phyloP scores from a whole-genome alignment of 2,329 filamentous ascomycete genomes.

The Aureobasidium sp. region DNA sequence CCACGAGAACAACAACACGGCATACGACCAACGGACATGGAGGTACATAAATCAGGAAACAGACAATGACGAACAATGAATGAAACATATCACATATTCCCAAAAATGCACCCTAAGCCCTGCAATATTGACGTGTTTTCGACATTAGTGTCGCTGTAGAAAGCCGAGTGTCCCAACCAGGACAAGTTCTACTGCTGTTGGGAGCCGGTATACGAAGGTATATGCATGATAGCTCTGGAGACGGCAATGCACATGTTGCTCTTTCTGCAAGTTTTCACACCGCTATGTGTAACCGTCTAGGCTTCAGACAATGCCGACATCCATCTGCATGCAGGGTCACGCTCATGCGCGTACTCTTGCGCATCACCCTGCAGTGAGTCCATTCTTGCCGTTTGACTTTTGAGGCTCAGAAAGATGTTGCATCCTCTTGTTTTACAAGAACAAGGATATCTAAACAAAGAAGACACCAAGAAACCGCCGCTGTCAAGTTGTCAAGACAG shows the following conservation, averaged over 20 bases:
- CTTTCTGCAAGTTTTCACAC: neutral
- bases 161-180: neutral
- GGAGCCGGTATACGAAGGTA: neutral
- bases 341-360: neutral
- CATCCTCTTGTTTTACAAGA: neutral
- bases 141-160: neutral
- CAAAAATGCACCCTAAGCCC: neutral
- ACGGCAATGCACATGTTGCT: neutral
- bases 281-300: constrained; percentile 4
- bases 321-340: neutral
- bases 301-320: neutral
- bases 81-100: neutral
- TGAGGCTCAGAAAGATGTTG: neutral
- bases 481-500: neutral
- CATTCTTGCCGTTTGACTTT: neutral
- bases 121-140: neutral
- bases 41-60: neutral
- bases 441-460: neutral
- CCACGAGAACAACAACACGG: neutral
- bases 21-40: neutral
- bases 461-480: neutral
- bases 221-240: neutral
- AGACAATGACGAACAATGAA: neutral
- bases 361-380: neutral
- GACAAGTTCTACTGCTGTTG: neutral